Base-by-base conservation (phyloP, 2,329 filamentous ascomycete genomes). In the Alternaria hordeiaustralica region DNA sequence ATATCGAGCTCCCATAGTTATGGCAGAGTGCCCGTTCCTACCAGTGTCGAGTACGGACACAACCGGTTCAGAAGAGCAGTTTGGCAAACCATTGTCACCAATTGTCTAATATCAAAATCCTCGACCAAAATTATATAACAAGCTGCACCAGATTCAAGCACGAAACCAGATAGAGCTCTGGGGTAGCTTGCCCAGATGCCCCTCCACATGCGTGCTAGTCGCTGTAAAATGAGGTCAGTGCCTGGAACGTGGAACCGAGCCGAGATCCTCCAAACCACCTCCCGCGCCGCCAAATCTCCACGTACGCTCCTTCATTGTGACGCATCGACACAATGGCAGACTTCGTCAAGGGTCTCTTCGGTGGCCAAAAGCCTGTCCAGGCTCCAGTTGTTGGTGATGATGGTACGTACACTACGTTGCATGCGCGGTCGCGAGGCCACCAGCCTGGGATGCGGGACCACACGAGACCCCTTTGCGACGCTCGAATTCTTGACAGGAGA, bases 341-440 rank as follows among this genome's bases (percentile, higher is more conserved):
- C 71, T 80, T 91, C 70, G 77, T 92, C 71, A 91, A 91, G 81
- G 88, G 87, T 77, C 81, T 93, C 75, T 87, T 94, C 73, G 90
- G 90, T 75, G 89, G 87, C 78, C 85, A 85, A 77, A 90, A 92
- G 84, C 84, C 88, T 66, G 84, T 83, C 30, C 83, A 83, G 68
- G 84, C 84, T 70, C 80, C 83, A 55, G 81, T 85, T 46, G 81
- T 82, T 66, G 84, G 80, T 63, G 90, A 93, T 80, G 86, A 89
- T 71, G 90, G 90, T 92, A 84, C 75, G 87, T 82, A 61, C 60
- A 30, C 54, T 26, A 43, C 15, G 28, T 56, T 44, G 20, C 43
- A 58, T 61, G 49, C 63, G 61, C 58, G 49, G 58, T 58, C 63
- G 60, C 55, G 57, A 43, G 63, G 63, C 69, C 69, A 62, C 26